Evolutionary conservation across 179 eudicot species (phyloP).

Genomic region (Beta lomatogona): DNA sequence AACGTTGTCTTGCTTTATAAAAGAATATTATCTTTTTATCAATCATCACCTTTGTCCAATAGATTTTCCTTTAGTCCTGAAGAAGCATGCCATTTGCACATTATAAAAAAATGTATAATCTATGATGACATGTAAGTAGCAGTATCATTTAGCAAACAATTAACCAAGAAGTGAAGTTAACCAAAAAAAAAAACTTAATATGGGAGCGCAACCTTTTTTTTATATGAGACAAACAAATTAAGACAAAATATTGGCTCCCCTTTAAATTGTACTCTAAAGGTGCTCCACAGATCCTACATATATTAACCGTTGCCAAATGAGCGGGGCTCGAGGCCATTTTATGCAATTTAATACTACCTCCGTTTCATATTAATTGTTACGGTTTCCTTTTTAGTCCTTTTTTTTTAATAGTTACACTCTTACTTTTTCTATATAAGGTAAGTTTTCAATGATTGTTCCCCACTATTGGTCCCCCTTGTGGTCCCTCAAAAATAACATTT

Average conservation of each 20-base stretch:
- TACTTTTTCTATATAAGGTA: no score
- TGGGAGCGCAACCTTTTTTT: neutral
- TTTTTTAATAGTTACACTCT: no score
- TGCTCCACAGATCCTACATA: neutral
- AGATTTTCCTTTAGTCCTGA: neutral
- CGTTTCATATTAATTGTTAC: no score
- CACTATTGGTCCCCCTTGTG: no score
- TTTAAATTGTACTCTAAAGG: neutral
- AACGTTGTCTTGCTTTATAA: neutral
- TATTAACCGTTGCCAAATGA: slow-evolving; percentile 17
- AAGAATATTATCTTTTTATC: neutral
- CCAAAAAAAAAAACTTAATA: neutral
- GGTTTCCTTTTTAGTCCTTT: no score
- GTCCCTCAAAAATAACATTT: no score
- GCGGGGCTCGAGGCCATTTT: slow-evolving; percentile 22
- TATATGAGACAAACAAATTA: slow-evolving; percentile 20
- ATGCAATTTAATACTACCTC: neutral
- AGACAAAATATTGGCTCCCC: slow-evolving; percentile 16
- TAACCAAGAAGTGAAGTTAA: neutral
- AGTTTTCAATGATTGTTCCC: no score
- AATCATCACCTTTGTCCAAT: neutral
- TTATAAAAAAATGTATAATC: neutral
- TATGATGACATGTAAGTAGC: neutral
- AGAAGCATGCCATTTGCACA: neutral
- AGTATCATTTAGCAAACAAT: neutral